Evolutionary conservation across 176 grass and related monocot genomes (phyloP), one percentile per base, ranked within the genome.

Genomic region (Secale cereale): DNA sequence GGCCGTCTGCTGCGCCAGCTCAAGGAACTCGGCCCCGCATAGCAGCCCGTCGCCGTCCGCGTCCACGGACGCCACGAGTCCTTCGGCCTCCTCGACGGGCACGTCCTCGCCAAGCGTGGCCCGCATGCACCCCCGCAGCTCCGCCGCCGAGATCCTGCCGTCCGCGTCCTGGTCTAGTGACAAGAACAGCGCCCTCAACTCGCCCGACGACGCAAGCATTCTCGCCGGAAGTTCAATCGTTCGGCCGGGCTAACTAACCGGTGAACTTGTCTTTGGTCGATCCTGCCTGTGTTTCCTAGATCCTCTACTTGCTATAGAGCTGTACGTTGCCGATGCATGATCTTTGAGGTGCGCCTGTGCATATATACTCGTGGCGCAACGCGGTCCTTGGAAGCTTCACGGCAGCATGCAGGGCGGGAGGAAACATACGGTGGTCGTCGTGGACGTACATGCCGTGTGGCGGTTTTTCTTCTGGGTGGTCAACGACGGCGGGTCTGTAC

Each of bases 331-430:
- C n/a, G 40, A 16, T 7, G 59, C n/a, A 23, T 10, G 20, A 16
- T 30, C 72, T 2, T 43, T 17, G 8, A 41, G 39, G 39, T 41
- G 36, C 16, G 32, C 33, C 48, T 43, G 64, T 29, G 20, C 31
- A 9, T 78, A 78, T 71, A 67, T 50, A 12, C 25, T 1, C 17
- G 9, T 7, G 15, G 31, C 12, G 33, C 4, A 5, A 46, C 63
- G 28, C 71, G 80, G 17, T 59, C 26, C 80, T 27, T 88, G 14
- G 86, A 88, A 88, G 86, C 86, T 88, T 88, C 86, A 88, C 6
- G 80, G 86, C 73, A 83, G 86, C 73, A 83, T 54, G 50, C 50
- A 6, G 16, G 5, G 50, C 16, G 79, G 37, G 2, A 37, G 36
- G 35, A 77, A 35, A 40, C 27, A 22, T 1, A 23, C 8, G 5